Evolutionary conservation across 352 stramenopile genomes (phyloP).

Genomic region (Phytophthora quininea): DNA sequence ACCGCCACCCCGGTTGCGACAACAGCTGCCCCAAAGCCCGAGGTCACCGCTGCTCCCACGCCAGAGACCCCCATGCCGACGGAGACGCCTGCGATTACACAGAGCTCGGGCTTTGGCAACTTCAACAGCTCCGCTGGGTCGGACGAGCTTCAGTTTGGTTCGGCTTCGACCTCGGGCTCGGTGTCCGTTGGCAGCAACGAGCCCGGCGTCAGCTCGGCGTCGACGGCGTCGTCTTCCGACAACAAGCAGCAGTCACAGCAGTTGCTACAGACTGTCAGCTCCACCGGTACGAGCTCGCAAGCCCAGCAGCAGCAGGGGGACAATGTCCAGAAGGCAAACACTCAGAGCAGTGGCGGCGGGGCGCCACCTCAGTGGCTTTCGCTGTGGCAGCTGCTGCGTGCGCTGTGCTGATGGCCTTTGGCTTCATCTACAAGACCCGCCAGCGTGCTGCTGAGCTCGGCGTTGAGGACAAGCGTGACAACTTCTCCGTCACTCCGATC

Average conservation of each 20-base stretch:
- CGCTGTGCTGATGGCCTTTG: conserved; percentile 52
- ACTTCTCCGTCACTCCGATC: conserved; percentile 47
- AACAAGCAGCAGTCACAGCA: conserved; percentile 17
- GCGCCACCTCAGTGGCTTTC: conserved; percentile 22
- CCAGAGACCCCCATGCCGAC: conserved; percentile 18
- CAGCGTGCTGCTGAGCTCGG: conserved; percentile 56
- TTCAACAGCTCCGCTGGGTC: conserved; percentile 19
- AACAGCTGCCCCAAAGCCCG: conserved; percentile 5
- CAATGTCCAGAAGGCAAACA: conserved; percentile 41
- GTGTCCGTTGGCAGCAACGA: conserved; percentile 8
- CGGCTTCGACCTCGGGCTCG: conserved; percentile 15
- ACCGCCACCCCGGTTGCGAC: conserved; percentile 1
- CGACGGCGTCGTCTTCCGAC: conserved; percentile 14
- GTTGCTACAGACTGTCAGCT: conserved; percentile 22
- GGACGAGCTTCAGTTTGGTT: conserved; percentile 7
- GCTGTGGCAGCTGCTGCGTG: conserved; percentile 39
- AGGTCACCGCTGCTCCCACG: not conserved
- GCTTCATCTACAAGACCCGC: conserved; percentile 77
- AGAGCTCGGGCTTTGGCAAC: conserved; percentile 23
- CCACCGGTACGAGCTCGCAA: conserved; percentile 5
- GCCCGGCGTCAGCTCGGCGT: conserved; percentile 8
- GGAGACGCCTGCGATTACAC: conserved; percentile 21
- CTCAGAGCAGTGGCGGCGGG: conserved; percentile 25
- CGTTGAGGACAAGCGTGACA: conserved; percentile 51
- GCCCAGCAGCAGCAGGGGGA: conserved; percentile 24